Percentiles rank a stretch among this genome's conserved stretches.
phyloP scores from a whole-genome alignment of 305 asterid genomes.

The Solanum hybrid region DNA sequence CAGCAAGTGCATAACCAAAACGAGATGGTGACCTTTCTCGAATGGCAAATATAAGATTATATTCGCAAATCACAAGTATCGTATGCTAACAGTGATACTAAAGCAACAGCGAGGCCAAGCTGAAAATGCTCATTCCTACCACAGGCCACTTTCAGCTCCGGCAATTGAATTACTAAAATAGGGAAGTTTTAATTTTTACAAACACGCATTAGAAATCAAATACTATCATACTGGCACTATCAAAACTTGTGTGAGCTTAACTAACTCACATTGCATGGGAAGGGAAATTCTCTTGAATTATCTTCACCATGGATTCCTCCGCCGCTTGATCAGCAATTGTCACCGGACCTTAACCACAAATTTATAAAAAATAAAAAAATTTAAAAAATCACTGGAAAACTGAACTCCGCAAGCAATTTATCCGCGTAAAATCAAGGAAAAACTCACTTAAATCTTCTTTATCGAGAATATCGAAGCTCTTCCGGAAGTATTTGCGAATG shows the following conservation, averaged over 20 bases:
- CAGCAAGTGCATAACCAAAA: background rate
- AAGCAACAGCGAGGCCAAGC: background rate
- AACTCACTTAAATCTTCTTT: constrained; percentile 70
- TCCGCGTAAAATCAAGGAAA: background rate
- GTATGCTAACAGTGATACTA: background rate
- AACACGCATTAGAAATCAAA: background rate
- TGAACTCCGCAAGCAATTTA: background rate
- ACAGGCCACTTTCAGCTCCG: background rate
- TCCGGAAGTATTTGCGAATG: constrained; percentile 75
- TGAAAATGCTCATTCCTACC: background rate
- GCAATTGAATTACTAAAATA: background rate
- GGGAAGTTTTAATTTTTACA: background rate
- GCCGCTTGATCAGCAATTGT: constrained; percentile 94
- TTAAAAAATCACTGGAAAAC: background rate
- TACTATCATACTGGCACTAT: background rate
- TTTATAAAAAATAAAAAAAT: background rate
- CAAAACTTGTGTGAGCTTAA: background rate
- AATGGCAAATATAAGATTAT: background rate
- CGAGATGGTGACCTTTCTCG: background rate
- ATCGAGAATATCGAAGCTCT: constrained; percentile 57
- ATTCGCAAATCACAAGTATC: background rate
- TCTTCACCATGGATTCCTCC: constrained; percentile 80
- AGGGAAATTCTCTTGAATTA: constrained; percentile 61
- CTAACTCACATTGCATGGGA: constrained; percentile 78
- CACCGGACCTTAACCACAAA: constrained; percentile 62